phyloP scores from a whole-genome alignment of 495 filamentous ascomycete genomes.

The Trichoderma erinaceum region DNA sequence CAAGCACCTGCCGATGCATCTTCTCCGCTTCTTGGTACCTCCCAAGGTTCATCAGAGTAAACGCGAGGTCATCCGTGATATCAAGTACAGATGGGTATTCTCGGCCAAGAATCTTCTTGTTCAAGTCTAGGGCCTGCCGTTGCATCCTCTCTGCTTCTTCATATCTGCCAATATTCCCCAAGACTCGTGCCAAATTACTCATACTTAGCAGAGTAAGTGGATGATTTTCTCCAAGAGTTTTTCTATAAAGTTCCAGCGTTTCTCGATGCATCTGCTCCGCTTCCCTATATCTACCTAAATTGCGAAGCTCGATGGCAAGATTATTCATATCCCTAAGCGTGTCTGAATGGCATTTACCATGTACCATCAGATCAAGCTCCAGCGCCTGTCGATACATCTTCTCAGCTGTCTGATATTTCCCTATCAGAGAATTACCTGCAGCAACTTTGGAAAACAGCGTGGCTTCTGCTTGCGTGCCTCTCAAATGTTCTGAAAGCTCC shows the following conservation, averaged over 20 bases:
- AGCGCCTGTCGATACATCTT: background rate
- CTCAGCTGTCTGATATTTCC: background rate
- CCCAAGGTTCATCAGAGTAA: too few species aligned
- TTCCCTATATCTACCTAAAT: background rate
- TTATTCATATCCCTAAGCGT: background rate
- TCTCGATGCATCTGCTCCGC: background rate
- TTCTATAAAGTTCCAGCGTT: background rate
- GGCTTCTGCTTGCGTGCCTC: background rate
- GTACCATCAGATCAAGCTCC: too few species aligned
- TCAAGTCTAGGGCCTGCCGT: too few species aligned
- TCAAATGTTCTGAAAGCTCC: constrained; percentile 12
- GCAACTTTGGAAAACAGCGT: background rate
- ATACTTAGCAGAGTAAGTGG: background rate
- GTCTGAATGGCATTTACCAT: too few species aligned
- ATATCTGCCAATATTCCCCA: too few species aligned
- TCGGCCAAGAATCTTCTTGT: too few species aligned
- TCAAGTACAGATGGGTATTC: too few species aligned
- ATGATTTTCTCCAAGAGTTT: background rate
- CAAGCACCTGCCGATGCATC: background rate
- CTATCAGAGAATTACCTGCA: background rate
- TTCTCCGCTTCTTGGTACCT: background rate
- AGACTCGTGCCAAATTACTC: too few species aligned
- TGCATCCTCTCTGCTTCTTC: too few species aligned
- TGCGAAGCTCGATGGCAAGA: background rate
- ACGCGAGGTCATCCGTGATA: too few species aligned